Percentiles rank a stretch among this genome's conserved stretches.
These are phyloP conservation scores for Hordeum marinum DNA, from an alignment of 176 grass and related monocot genomes.

Conservation along the genomic window DNA sequence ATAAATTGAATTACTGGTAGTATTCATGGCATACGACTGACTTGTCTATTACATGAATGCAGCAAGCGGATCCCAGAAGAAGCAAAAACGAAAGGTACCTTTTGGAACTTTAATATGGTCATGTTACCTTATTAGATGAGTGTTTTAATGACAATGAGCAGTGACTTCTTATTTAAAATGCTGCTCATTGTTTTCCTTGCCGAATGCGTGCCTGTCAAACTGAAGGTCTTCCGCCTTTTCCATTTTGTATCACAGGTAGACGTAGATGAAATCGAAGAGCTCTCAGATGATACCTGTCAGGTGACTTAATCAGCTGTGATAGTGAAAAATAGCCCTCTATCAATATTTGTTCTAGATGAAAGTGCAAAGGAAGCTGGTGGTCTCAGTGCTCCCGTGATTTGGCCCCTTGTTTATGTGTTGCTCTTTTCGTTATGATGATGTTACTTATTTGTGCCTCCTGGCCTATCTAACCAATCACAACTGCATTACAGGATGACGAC, in stretches of 20 bases:
- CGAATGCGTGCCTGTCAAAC: not conserved
- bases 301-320: not conserved
- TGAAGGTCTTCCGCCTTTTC: not conserved
- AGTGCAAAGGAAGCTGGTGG: not conserved
- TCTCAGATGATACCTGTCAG: constrained; percentile 38
- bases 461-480: not conserved
- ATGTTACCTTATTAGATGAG: not conserved
- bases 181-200: not conserved
- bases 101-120: constrained; percentile 5
- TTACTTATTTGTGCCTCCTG: not conserved
- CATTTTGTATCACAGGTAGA: constrained; percentile 24
- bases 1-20: not conserved
- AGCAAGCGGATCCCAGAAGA: constrained; percentile 30
- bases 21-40: constrained; percentile 10
- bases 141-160: not conserved
- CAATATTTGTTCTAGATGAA: constrained; percentile 2
- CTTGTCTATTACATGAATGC: constrained; percentile 22
- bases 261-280: constrained; percentile 53
- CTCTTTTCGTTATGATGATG: not conserved
- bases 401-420: not conserved
- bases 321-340: not conserved
- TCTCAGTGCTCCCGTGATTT: not conserved
- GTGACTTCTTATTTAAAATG: not conserved
- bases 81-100: constrained; percentile 40
- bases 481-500: not conserved